phyloP scores from a whole-genome alignment of 352 stramenopile genomes.

The Pythium apleroticum region DNA sequence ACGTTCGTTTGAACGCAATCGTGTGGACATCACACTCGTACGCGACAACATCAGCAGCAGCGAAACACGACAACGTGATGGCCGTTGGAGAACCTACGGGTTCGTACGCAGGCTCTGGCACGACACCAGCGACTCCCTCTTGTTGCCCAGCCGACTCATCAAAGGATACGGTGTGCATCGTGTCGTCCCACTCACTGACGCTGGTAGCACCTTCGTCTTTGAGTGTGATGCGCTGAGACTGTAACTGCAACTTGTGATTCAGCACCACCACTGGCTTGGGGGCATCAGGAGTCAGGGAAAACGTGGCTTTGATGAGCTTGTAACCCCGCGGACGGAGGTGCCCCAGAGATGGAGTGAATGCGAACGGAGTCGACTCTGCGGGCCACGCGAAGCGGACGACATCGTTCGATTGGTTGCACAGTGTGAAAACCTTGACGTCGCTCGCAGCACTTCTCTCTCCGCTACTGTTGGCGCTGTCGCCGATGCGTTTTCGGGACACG shows the following conservation, averaged over 20 bases:
- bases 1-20: constrained; percentile 79
- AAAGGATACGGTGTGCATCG: constrained; percentile 60
- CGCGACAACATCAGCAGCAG: constrained; percentile 51
- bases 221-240: constrained; percentile 60
- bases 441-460: constrained; percentile 2
- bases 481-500: constrained; percentile 20
- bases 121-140: constrained; percentile 7
- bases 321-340: constrained; percentile 61
- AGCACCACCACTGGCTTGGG: constrained; percentile 40
- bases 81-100: constrained; percentile 32
- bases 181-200: constrained; percentile 78
- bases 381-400: constrained; percentile 78
- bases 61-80: constrained; percentile 62
- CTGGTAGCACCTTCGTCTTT: constrained; percentile 21
- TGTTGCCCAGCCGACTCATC: constrained; percentile 19
- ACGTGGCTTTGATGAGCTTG: constrained; percentile 78
- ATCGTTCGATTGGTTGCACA: constrained; percentile 66
- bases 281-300: constrained; percentile 34
- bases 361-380: constrained; percentile 43
- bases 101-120: constrained; percentile 54
- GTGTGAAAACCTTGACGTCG: constrained; percentile 70
- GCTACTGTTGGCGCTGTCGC: background rate
- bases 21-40: constrained; percentile 62
- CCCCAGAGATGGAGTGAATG: constrained; percentile 69
- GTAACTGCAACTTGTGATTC: constrained; percentile 38